Percentiles rank a stretch among this genome's conserved stretches.
Conservation (phyloP, 1,139 yeast genomes). For the Hansenula sp. region DNA sequence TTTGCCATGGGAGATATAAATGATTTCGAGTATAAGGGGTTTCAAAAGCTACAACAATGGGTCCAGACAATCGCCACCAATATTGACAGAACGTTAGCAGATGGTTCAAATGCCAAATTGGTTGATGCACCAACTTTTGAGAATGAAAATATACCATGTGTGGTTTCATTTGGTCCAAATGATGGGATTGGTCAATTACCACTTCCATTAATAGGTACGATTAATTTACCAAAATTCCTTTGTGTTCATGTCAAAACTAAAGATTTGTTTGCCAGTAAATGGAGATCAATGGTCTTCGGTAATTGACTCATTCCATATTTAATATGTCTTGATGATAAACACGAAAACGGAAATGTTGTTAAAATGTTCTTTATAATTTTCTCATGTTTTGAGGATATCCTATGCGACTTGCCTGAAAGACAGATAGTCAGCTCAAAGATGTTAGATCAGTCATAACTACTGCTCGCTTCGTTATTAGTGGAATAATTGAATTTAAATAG, state of each 20-base stretch:
- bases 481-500: no score
- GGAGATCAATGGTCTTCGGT: neutral
- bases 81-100: neutral
- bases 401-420: no score
- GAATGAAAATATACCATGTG: no score
- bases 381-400: no score
- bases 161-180: slow-evolving; percentile 11
- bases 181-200: slow-evolving; percentile 20
- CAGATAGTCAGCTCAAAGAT: no score
- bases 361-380: no score
- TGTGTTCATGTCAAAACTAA: neutral
- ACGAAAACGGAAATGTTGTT: no score
- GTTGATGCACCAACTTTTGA: no score
- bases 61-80: neutral
- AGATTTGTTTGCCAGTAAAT: neutral
- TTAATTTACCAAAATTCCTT: slow-evolving; percentile 10
- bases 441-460: no score
- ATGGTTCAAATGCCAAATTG: neutral
- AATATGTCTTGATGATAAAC: no score
- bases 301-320: no score
- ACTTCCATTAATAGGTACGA: slow-evolving; percentile 15
- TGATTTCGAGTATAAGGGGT: slow-evolving; percentile 8
- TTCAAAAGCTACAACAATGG: slow-evolving; percentile 6
- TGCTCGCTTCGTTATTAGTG: no score
- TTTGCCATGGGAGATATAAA: slow-evolving; percentile 21